Percentiles rank a stretch among this genome's conserved stretches.
Conservation (phyloP, 2,329 filamentous ascomycete species). For the Pseudocercospora crystallina region DNA sequence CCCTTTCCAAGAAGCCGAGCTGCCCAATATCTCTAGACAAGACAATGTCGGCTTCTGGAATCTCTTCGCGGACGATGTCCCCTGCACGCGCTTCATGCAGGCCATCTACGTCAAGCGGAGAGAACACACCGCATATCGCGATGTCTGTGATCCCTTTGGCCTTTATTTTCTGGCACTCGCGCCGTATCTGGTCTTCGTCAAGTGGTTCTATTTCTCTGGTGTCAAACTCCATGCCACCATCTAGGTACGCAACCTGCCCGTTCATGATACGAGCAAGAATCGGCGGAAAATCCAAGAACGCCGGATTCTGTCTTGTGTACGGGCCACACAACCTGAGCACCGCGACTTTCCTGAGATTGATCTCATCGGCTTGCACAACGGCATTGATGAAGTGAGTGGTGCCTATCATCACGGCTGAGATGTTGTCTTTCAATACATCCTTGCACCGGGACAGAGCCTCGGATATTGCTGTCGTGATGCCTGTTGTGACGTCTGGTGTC, state of each 20-base stretch:
- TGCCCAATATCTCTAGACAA: slow-evolving; percentile 1
- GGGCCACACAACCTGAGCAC: not conserved
- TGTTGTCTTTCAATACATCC: not conserved
- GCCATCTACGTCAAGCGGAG: not conserved
- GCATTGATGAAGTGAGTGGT: slow-evolving; percentile 6
- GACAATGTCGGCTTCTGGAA: not conserved
- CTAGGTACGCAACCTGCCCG: not conserved
- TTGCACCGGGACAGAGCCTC: not conserved
- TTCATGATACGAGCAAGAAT: not conserved
- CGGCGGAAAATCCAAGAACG: slow-evolving; percentile 1
- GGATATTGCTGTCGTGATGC: not conserved
- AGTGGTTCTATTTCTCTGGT: not conserved
- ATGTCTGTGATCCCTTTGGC: not conserved
- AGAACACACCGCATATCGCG: slow-evolving; percentile 3
- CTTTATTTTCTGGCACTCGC: not conserved
- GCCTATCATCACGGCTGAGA: slow-evolving; percentile 2
- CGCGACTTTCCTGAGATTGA: not conserved
- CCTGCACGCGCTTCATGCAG: not conserved
- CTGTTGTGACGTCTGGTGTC: slow-evolving; percentile 1
- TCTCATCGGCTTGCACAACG: not conserved
- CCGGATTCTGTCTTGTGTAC: slow-evolving; percentile 1
- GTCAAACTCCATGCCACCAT: slow-evolving; percentile 2
- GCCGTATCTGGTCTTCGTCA: not conserved
- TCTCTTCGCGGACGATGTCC: not conserved
- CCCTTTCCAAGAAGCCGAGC: slow-evolving; percentile 1